Evolutionary conservation across 768 basidiomycete genomes (phyloP), one percentile per base, ranked within the genome.

Genomic region (Clathrus columnatus): DNA sequence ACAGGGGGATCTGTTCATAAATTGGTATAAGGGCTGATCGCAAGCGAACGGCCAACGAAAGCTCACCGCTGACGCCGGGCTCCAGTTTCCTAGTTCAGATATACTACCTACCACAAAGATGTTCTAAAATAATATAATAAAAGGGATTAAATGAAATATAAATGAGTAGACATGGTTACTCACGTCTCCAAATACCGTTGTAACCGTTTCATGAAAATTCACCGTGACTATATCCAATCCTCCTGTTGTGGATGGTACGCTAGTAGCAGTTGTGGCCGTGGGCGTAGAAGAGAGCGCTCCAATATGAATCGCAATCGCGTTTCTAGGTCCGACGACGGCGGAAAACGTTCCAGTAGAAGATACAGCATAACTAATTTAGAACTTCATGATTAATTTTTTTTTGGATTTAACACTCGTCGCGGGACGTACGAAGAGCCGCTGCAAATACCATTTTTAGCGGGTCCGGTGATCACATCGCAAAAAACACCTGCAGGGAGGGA

Each of bases 381-480:
- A 17, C n/a, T 17, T 5, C 24, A 41, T 21, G 21, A 23, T 20
- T 24, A n/a, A 2, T 21, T 17, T 17, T 26, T 18, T 20, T 21
- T 17, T 28, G 30, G 27, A 51, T 42, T 20, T 17, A 26, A 51
- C 23, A 26, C 42, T 50, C 23, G n/a, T n/a, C n/a, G n/a, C n/a
- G 16, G 36, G 7, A 67, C 77, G 51, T 60, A 85, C 83, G 69
- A 65, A 27, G 68, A 56, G 0, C 82, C 83, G 0, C 76, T 73
- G 64, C 85, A 87, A 0, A 61, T 52, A 1, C 75, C 76, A 0
- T 56, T 59, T 0, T 65, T 65, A 26, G 65, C 70, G 28, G 60
- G 64, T 8, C 83, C 83, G 48, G 72, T 75, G 29, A 84, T 70
- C 18, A 85, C 80, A 64, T 87, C 80, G 66, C 85, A 86, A 61